Conservation (phyloP, 805 yeast species). For the Ogataea nakhonphanomensis region DNA sequence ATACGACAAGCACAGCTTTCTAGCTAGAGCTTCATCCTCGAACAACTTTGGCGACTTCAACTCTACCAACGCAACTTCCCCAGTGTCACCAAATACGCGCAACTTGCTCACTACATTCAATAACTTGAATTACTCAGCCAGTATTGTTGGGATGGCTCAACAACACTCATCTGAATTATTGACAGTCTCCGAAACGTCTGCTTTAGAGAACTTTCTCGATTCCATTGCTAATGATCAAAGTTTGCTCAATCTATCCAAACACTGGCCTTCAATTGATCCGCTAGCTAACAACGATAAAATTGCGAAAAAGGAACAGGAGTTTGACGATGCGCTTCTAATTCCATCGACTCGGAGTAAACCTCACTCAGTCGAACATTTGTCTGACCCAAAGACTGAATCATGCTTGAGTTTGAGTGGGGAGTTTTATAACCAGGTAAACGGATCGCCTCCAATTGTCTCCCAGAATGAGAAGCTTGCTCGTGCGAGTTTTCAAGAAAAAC, state of each 20-base stretch:
- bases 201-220: slow-evolving; percentile 35
- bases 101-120: slow-evolving; percentile 30
- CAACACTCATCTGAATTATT: slow-evolving; percentile 27
- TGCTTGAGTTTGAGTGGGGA: no score
- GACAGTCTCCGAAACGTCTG: slow-evolving; percentile 33
- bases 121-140: slow-evolving; percentile 22
- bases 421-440: no score
- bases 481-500: slow-evolving; percentile 2
- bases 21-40: neutral
- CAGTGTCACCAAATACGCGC: slow-evolving; percentile 33
- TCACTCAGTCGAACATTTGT: no score
- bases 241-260: slow-evolving; percentile 27
- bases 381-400: no score
- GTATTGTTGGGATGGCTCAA: slow-evolving; percentile 8
- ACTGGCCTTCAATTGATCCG: slow-evolving; percentile 35
- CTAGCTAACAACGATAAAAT: slow-evolving; percentile 5
- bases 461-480: slow-evolving; percentile 4
- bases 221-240: slow-evolving; percentile 34
- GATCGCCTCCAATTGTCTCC: no score
- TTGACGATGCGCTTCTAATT: no score
- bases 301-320: neutral
- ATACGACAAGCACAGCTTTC: slow-evolving; percentile 1
- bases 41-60: neutral
- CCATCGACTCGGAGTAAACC: no score
- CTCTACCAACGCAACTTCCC: slow-evolving; percentile 15